Evolutionary conservation across 83 land plant genomes (phyloP), one percentile per base, ranked within the genome.

Genomic region (Diphasiastrum complanatum): DNA sequence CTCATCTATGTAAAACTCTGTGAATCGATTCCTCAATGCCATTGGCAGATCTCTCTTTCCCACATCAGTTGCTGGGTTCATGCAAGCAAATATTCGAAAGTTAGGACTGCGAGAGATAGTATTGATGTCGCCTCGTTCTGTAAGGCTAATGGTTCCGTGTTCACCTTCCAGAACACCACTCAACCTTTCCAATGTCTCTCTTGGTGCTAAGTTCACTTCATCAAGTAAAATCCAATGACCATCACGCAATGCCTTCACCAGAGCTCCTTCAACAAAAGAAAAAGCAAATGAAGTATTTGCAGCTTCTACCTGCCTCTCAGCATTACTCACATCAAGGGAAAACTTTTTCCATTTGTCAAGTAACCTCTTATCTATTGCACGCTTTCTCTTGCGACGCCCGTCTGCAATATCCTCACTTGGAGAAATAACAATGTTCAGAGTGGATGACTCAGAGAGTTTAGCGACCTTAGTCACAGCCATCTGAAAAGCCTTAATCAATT

Each of bases 1-100:
- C 63, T 95, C 99, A 77, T 95, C 93, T 22, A 95, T 79, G 72
- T 72, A 95, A 51, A 83, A 68, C 49, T 95, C 99, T 33, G 97
- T 95, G 43, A 95, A 86, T 49, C 97, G 85, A 54, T 83, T 84
- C 38, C 86, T 72, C 2, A 89, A 64, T 29, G 77, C 61, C 41
- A 68, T 69, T 6, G 93, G 99, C 36, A 95, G 64, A 45, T 95
- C 97, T 1, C 81, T 70, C 72, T 95, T 95, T 11, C 99, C 99
- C 57, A 93, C 83, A 75, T 95, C 99, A 25, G 92, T 89, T 37
- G 99, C 99, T 70, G 99, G 99, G 71, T 95, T 95, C 99, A 95
- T 95, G 65, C 97, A 89, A 0, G 87, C 93, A 79, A 95, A 95
- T 45, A 95, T 26, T 18, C 97, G 99, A 40, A 95, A 95, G 46